Base-by-base conservation (phyloP, 225 moss, liverwort and hornwort species). In the Pseudisothecium myosuroides region DNA sequence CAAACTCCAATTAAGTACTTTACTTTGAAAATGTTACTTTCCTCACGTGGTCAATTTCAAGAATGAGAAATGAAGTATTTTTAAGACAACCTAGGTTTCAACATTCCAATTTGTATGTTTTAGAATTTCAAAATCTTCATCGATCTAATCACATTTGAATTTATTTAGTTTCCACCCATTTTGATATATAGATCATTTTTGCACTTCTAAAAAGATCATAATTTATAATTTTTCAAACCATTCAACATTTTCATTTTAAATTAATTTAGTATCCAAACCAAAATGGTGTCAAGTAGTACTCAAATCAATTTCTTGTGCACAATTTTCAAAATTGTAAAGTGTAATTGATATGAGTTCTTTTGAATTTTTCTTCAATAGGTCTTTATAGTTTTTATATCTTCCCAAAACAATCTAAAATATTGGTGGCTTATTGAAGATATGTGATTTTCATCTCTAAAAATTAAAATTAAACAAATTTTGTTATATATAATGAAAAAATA, bases 231-330 rank as follows among this genome's bases (percentile, higher is more conserved):
- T 71, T 5, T 71, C 26, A 71, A 69, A 69, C 2, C 8, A 69
- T 41, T 69, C 7, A 22, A 24, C 39, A 41, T 41, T 71, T 8
- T 14, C 9, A 41, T 41, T 24, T 41, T 9, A 71, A 14, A 41
- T 26, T 41, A 41, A 14, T 14, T 71, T 71, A 41, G 16, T 41
- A 2, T 15, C 14, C 26, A 41, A 71, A 71, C 26, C 71, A 41
- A 8, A 39, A 8, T 0, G 1, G 5, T 65, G 19, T 10, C 1
- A 0, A 1, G 5, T 65, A 65, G 4, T 18, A 2, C 5, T 17
- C 0, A 2, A 11, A 20, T 37, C 37, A 20, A 67, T 67, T 3
- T 11, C 36, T 28, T 45, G 17, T 29, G 6, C 1, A 45, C 29
- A 73, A 45, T 10, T 17, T 17, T 45, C 10, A 28, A 73, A 45